Evolutionary conservation across 1,284 basidiomycete species (phyloP).

Genomic region (Sporisorium reilianum): DNA sequence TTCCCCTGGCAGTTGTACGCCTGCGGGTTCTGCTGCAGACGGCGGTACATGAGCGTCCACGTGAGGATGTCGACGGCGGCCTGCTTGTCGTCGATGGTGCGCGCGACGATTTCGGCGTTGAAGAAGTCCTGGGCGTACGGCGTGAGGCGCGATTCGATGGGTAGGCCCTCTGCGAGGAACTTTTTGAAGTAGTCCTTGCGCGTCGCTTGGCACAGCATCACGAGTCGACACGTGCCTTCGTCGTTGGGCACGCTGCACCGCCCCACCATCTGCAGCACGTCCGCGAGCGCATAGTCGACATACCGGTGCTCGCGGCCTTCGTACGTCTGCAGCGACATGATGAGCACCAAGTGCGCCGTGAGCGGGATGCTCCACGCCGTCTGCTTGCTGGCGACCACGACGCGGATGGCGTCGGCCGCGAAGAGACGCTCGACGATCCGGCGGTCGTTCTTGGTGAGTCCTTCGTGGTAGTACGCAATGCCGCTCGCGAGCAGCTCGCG

Average conservation of each 20-base stretch:
- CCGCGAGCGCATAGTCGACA: conserved; percentile 96
- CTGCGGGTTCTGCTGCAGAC: conserved; percentile 86
- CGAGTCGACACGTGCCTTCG: conserved; percentile 80
- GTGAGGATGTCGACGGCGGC: conserved; percentile 80
- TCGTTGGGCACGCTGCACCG: conserved; percentile 84
- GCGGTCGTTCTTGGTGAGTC: conserved; percentile 89
- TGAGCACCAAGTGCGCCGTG: conserved; percentile 94
- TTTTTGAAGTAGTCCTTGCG: conserved; percentile 98
- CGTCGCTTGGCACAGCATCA: conserved; percentile 96
- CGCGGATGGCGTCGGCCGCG: conserved; percentile 92
- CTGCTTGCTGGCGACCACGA: conserved; percentile 93
- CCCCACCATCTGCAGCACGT: conserved; percentile 99
- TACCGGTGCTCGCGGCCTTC: conserved; percentile 80
- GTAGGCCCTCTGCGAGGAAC: conserved; percentile 95
- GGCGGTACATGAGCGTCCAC: conserved; percentile 95
- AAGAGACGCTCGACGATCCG: conserved; percentile 93
- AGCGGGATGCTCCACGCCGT: conserved; percentile 95
- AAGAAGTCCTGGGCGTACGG: conserved; percentile 88
- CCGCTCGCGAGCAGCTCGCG: conserved; percentile 88
- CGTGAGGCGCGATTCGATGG: conserved; percentile 82
- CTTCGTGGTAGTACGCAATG: conserved; percentile 96
- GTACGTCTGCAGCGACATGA: conserved; percentile 97
- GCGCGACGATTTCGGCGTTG: conserved; percentile 96
- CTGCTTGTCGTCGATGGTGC: conserved; percentile 83
- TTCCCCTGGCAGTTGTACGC: conserved; percentile 67